These are phyloP conservation scores for Ustilago tritici DNA, from an alignment of 1,284 basidiomycete species.

Conservation along the genomic window DNA sequence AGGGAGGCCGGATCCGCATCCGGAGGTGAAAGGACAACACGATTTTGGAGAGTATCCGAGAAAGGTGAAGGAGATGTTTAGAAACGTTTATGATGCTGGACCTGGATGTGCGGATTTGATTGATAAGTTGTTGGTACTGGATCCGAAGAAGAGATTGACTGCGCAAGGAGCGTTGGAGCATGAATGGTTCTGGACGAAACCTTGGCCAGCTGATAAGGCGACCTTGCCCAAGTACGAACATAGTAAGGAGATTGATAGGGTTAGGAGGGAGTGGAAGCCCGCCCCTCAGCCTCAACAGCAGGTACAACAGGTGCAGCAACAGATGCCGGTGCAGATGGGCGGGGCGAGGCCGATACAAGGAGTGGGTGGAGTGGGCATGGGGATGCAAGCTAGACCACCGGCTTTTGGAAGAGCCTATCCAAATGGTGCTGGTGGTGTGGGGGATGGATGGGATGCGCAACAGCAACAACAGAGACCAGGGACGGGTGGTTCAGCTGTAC, in stretches of 20 bases:
- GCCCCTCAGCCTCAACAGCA: constrained; percentile 1
- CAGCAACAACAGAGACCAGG: not conserved
- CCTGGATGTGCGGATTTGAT: constrained; percentile 64
- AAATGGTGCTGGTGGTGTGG: not conserved
- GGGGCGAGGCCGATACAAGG: not conserved
- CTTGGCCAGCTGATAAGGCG: constrained; percentile 63
- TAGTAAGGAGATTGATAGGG: constrained; percentile 66
- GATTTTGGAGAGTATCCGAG: constrained; percentile 60
- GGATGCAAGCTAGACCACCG: not conserved
- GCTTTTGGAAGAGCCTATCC: not conserved
- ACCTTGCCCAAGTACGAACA: constrained; percentile 67
- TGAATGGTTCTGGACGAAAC: constrained; percentile 66
- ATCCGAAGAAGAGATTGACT: constrained; percentile 64
- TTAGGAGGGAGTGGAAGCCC: constrained; percentile 50
- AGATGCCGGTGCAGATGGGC: not conserved
- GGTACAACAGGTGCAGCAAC: not conserved
- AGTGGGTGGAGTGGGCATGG: not conserved
- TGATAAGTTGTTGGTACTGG: constrained; percentile 63
- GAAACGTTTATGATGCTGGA: constrained; percentile 46
- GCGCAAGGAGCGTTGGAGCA: constrained; percentile 65
- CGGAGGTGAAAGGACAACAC: constrained; percentile 50
- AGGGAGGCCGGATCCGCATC: constrained; percentile 59
- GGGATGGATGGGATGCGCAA: not conserved
- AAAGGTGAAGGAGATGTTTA: constrained; percentile 53
- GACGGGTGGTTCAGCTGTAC: not conserved